Evolutionary conservation across 1,139 yeast genomes (phyloP).

Genomic region (Suhomyces yuchorum): DNA sequence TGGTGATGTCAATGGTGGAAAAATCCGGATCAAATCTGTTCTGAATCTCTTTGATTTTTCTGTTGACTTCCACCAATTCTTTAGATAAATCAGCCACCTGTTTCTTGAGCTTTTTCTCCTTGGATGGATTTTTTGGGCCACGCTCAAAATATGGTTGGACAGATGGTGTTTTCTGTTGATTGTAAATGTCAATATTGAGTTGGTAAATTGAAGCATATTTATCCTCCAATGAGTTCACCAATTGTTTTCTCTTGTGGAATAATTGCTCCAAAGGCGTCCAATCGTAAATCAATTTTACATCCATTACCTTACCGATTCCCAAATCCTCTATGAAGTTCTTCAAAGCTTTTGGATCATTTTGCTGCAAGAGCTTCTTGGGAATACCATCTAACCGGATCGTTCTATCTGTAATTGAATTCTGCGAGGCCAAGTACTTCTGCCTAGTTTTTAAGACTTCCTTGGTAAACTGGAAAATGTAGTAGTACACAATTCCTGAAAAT

Average conservation of each 20-base stretch:
- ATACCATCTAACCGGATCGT: constrained; percentile 51
- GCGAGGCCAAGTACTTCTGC: constrained; percentile 45
- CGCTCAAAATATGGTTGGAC: constrained; percentile 20
- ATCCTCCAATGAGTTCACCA: constrained; percentile 45
- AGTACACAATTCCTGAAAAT: constrained; percentile 39
- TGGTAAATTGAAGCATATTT: constrained; percentile 50
- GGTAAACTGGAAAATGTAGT: constrained; percentile 40
- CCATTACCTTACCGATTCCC: constrained; percentile 61
- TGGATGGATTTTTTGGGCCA: constrained; percentile 1
- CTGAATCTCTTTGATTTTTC: constrained; percentile 33
- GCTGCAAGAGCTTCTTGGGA: constrained; percentile 47
- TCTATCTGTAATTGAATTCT: constrained; percentile 48
- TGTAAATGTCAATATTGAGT: constrained; percentile 45
- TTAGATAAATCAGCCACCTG: constrained; percentile 25
- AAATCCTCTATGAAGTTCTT: constrained; percentile 59
- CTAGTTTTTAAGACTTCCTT: constrained; percentile 41
- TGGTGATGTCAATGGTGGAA: constrained; percentile 30
- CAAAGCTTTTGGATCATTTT: constrained; percentile 41
- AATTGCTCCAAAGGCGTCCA: constrained; percentile 52
- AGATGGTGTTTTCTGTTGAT: constrained; percentile 31
- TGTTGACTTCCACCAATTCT: constrained; percentile 30
- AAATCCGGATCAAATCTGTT: constrained; percentile 29
- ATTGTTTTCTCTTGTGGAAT: constrained; percentile 35
- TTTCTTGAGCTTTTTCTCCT: constrained; percentile 10
- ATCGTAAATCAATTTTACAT: constrained; percentile 57